These are phyloP conservation scores for Pseudoneurospora amorphoporcata DNA, from an alignment of 495 filamentous ascomycete genomes.

Conservation along the genomic window DNA sequence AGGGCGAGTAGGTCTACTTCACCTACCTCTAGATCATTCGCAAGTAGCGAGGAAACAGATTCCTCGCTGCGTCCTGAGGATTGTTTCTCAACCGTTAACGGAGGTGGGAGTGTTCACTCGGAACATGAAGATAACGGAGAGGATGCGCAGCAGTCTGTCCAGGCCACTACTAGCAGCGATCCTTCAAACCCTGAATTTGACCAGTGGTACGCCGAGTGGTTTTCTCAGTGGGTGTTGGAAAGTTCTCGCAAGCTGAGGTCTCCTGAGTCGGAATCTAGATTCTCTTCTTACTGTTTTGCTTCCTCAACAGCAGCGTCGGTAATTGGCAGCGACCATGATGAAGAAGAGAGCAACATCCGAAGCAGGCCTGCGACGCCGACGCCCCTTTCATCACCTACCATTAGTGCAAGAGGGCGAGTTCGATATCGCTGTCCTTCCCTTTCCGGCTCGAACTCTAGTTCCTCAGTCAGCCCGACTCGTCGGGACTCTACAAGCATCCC, in stretches of 20 bases:
- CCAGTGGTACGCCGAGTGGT: neutral
- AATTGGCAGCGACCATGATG: neutral
- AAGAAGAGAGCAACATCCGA: neutral
- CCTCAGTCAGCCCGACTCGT: neutral
- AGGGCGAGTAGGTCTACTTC: neutral
- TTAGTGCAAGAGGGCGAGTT: neutral
- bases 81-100: neutral
- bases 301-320: neutral
- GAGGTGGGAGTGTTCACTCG: neutral
- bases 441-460: neutral
- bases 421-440: neutral
- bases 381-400: neutral
- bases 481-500: neutral
- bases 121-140: neutral
- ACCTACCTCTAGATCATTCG: neutral
- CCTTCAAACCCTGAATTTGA: neutral
- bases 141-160: too few relatives aligned
- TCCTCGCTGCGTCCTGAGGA: neutral
- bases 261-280: neutral
- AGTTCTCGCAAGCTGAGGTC: neutral
- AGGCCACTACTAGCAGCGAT: neutral
- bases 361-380: neutral
- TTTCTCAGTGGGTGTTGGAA: neutral
- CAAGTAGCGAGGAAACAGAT: neutral
- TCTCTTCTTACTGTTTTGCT: neutral